Evolutionary conservation across 2,329 filamentous ascomycete species (phyloP), one percentile per base, ranked within the genome.

Genomic region (Stachybotrys echinatus): DNA sequence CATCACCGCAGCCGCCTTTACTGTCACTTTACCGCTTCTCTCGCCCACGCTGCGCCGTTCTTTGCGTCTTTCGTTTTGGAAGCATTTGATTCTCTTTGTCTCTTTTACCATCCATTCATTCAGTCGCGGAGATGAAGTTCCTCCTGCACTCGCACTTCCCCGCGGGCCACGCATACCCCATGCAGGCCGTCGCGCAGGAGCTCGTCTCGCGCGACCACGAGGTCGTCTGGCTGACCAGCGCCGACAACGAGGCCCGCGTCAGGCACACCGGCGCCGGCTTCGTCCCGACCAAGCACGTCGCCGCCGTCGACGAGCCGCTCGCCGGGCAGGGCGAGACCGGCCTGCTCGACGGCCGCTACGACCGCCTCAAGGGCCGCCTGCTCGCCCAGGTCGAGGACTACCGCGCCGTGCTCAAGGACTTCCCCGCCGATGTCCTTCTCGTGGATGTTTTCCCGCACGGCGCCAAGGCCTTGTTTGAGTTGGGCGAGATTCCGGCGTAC

Each of bases 381-480:
- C 50, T 62, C 4, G 66, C 66, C 5, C 68, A 71, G 51, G 65
- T 69, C 19, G 59, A 57, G 22, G 68, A 71, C 50, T 63, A 70
- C 48, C 67, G 68, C 23, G 52, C 55, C 17, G 61, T 63, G 7
- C 47, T 70, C 50, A 48, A 50, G 3, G 53, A 45, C 21, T 66
- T 67, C 45, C 48, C 50, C 22, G 56, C 65, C 12, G 64, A 70
- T 45, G 59, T 60, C 17, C 51, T 71, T n/a, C 53, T 71, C 2
- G 67, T 69, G 42, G 68, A 71, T 51, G 67, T 68, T n/a, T 53
- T 69, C 50, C 68, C 68, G 1, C 57, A 66, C 22, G 68, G 67
- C 5, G 66, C 65, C 1, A 62, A 59, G n/a, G 67, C 67, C 3
- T 47, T 70, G 42, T 57, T 57, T 12, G 67, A 71, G 21, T 53